These are phyloP conservation scores for Closterium sp. DNA, from an alignment of 139 green algal species.

Conservation along the genomic window DNA sequence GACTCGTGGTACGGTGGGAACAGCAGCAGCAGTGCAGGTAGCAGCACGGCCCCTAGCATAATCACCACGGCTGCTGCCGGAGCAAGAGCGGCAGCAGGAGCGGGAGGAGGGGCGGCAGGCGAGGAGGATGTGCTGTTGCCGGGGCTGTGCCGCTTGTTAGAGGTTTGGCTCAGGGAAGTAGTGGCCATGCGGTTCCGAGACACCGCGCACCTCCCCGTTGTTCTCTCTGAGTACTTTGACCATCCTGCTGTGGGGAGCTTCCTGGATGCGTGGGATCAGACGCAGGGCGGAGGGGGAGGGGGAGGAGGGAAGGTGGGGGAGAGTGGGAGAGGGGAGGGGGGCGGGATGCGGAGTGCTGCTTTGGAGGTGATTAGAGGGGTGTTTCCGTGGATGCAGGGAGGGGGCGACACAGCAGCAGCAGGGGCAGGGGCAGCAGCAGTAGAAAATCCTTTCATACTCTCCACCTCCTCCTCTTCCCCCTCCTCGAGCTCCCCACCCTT, in stretches of 20 bases:
- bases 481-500: background rate
- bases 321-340: background rate
- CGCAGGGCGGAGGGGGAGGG: background rate
- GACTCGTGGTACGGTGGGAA: background rate
- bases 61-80: background rate
- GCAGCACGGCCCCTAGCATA: background rate
- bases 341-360: background rate
- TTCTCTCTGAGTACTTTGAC: slow-evolving; percentile 2
- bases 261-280: background rate
- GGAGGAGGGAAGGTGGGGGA: background rate
- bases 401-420: background rate
- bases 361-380: background rate
- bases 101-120: background rate
- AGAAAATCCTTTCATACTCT: background rate
- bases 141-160: slow-evolving; percentile 42
- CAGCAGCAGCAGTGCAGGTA: background rate
- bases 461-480: no score
- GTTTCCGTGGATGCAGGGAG: background rate
- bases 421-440: background rate
- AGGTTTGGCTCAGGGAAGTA: slow-evolving; percentile 42
- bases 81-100: background rate
- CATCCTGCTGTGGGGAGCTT: background rate
- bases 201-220: background rate
- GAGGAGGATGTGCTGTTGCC: slow-evolving; percentile 30
- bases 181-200: slow-evolving; percentile 42